These are phyloP conservation scores for Sporothrix schenckii DNA, from an alignment of 2,329 filamentous ascomycete species.

Conservation along the genomic window DNA sequence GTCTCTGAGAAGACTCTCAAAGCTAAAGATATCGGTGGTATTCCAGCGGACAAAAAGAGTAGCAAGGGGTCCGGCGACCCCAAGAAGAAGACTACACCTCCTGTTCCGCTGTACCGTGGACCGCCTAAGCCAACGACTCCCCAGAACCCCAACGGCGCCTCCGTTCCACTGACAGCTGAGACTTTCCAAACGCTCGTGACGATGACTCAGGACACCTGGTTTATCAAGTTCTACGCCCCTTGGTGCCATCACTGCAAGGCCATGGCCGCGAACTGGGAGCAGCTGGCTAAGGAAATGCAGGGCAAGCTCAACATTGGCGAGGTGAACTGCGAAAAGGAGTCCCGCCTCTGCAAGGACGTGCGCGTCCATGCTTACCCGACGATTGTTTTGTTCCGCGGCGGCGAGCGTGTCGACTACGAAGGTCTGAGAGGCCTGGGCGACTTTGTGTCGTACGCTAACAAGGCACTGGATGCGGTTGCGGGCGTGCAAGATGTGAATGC, in stretches of 20 bases:
- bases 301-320: constrained; percentile 89
- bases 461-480: constrained; percentile 74
- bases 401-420: constrained; percentile 89
- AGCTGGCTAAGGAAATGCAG: constrained; percentile 89
- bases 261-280: constrained; percentile 85
- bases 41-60: constrained; percentile 1
- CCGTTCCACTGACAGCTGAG: constrained; percentile 76
- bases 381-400: constrained; percentile 87
- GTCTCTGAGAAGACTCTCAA: neutral
- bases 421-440: constrained; percentile 91
- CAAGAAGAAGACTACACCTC: constrained; percentile 37
- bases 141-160: constrained; percentile 76
- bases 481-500: constrained; percentile 82
- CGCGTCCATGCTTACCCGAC: constrained; percentile 80
- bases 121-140: constrained; percentile 56
- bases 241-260: constrained; percentile 97
- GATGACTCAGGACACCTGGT: constrained; percentile 88
- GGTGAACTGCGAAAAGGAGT: constrained; percentile 89
- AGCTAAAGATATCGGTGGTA: constrained; percentile 11
- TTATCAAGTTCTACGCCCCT: constrained; percentile 97
- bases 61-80: constrained; percentile 33
- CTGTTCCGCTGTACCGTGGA: constrained; percentile 40
- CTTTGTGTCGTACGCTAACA: constrained; percentile 82
- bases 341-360: constrained; percentile 89
- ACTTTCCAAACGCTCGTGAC: constrained; percentile 85